These are phyloP conservation scores for Aspergillus nidulans DNA, from an alignment of 495 filamentous ascomycete genomes.

Conservation along the genomic window DNA sequence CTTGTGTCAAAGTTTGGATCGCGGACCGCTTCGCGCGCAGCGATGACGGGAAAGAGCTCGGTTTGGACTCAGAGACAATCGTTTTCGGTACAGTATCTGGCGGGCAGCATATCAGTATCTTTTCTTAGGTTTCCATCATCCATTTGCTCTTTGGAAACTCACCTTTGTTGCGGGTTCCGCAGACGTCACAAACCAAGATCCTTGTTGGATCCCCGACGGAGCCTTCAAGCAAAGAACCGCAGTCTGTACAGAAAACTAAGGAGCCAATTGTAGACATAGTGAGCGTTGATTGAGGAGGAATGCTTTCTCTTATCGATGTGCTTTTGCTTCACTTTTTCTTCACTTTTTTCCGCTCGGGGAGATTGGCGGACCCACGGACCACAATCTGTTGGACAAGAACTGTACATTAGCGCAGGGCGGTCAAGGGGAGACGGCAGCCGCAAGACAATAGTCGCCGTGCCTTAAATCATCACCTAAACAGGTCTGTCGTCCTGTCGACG, in stretches of 20 bases:
- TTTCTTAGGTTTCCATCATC: not conserved
- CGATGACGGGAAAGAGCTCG: conserved; percentile 80
- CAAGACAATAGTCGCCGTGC: conserved; percentile 22
- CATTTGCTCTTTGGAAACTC: not conserved
- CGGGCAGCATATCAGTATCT: conserved; percentile 3
- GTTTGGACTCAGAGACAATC: conserved; percentile 77
- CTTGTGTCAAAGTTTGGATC: conserved; percentile 74
- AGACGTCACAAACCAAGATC: conserved; percentile 76
- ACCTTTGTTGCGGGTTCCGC: conserved; percentile 82
- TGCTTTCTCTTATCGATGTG: not conserved
- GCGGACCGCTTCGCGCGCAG: conserved; percentile 80
- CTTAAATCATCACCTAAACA: conserved; percentile 20
- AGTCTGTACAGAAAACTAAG: conserved; percentile 89
- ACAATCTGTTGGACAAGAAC: conserved; percentile 9
- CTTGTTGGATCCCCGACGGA: conserved; percentile 70
- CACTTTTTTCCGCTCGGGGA: conserved; percentile 24
- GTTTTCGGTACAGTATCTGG: conserved; percentile 76
- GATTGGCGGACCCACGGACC: conserved; percentile 30
- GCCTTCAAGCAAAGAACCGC: conserved; percentile 82
- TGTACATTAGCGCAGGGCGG: conserved; percentile 30
- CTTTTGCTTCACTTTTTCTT: conserved; percentile 12
- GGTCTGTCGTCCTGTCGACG: conserved; percentile 9
- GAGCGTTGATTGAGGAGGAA: not conserved
- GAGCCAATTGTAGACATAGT: conserved; percentile 84
- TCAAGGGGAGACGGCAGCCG: conserved; percentile 28